Evolutionary conservation across 257 asterid genomes (phyloP), one percentile per base, ranked within the genome.

Genomic region (Penstemon barbatus): DNA sequence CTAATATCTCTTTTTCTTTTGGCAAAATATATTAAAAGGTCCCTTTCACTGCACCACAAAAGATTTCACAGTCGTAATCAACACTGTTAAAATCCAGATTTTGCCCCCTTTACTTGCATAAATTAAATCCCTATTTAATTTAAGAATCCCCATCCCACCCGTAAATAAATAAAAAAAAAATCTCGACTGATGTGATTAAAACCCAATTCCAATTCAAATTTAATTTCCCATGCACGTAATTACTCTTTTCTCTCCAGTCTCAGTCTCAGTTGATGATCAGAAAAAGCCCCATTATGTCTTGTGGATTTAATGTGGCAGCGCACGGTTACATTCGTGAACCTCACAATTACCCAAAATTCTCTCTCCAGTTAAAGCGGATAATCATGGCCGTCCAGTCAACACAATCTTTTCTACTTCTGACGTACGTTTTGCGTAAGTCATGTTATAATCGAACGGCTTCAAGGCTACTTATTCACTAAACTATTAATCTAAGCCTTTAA

Each of bases 331-430:
- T 19, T n/a, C 9, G 41, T 79, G 85, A 63, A 69, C 81, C 70
- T 50, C 1, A n/a, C 8, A 43, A 56, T 6, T 81, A 79, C 77
- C 73, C 68, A 33, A 77, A 53, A 59, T 9, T 65, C 42, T 73
- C 57, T 52, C 80, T 63, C 69, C 6, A 80, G 85, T 51, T 71
- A 81, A 79, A 70, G 66, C 63, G 25, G 3, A 79, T 45, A 71
- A 79, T 83, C 81, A 73, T 71, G 54, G 63, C 74, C 62, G 59
- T 68, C 45, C 84, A 63, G 81, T 74, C 85, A 72, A 38, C 83
- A 76, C 85, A 63, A 73, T 67, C 88, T 63, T 80, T 82, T 81
- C 80, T 52, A 3, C 13, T 25, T 25, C 33, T 84, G 90, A 84
- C 86, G 84, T 72, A 25, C 33, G 33, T 25, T 67, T 78, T 67